A percentile compares a stretch with the other conserved stretches of the same genome.
Evolutionary conservation across 1,284 basidiomycete species (phyloP).

Genomic region (Polyporus tsugae): DNA sequence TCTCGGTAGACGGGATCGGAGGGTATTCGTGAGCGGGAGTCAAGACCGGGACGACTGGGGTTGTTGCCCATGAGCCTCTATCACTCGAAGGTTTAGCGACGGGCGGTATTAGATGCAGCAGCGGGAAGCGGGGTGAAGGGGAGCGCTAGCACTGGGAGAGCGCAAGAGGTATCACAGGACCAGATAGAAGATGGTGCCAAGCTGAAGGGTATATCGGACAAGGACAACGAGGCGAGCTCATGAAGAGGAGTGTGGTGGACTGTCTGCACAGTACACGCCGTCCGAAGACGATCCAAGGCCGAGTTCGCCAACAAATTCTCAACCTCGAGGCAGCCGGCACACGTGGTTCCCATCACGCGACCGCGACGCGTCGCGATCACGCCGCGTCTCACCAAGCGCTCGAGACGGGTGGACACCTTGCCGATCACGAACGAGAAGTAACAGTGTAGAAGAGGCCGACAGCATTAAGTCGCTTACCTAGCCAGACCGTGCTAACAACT

Average conservation of each 20-base stretch:
- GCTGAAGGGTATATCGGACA: slow-evolving; percentile 18
- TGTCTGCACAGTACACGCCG: slow-evolving; percentile 8
- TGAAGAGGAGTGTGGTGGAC: slow-evolving; percentile 14
- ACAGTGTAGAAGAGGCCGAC: background rate
- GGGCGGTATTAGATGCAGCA: background rate
- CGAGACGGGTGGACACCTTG: background rate
- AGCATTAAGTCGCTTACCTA: background rate
- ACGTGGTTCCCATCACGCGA: slow-evolving; percentile 28
- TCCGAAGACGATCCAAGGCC: slow-evolving; percentile 5
- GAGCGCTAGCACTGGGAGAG: slow-evolving; percentile 6
- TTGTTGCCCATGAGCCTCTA: slow-evolving; percentile 33
- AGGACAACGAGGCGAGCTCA: slow-evolving; percentile 22
- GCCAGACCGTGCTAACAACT: background rate
- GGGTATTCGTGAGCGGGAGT: slow-evolving; percentile 15
- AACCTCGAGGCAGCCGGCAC: slow-evolving; percentile 27
- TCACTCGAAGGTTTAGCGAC: background rate
- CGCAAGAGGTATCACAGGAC: slow-evolving; percentile 18
- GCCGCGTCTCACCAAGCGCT: slow-evolving; percentile 1
- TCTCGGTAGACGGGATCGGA: slow-evolving; percentile 22
- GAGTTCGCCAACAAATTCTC: background rate
- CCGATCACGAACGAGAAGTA: background rate
- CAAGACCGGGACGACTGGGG: slow-evolving; percentile 23
- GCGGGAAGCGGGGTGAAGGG: slow-evolving; percentile 7
- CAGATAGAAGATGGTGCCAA: slow-evolving; percentile 2
- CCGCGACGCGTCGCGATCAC: slow-evolving; percentile 24